Evolutionary conservation across 2,329 filamentous ascomycete species (phyloP).

Genomic region (Hypoxylon sp.): DNA sequence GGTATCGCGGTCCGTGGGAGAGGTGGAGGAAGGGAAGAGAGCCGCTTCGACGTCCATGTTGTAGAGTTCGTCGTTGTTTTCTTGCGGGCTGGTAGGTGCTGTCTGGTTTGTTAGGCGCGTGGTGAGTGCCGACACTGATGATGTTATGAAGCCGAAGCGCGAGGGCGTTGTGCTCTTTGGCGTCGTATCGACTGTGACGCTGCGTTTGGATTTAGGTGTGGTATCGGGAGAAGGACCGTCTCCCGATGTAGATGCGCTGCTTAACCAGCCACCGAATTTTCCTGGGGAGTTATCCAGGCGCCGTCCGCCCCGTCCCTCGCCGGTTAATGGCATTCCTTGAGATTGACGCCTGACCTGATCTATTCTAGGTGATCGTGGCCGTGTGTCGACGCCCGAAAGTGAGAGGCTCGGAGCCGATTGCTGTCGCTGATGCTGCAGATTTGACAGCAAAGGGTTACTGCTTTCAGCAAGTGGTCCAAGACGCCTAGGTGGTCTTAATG

Average conservation of each 20-base stretch:
- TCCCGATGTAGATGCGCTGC: constrained; percentile 48
- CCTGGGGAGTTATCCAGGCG: constrained; percentile 49
- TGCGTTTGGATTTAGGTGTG: constrained; percentile 52
- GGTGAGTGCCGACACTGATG: constrained; percentile 61
- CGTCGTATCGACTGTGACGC: constrained; percentile 49
- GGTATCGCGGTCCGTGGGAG: constrained; percentile 60
- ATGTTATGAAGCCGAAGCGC: constrained; percentile 62
- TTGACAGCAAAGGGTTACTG: constrained; percentile 28
- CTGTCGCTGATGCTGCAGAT: constrained; percentile 49
- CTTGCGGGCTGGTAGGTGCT: constrained; percentile 45
- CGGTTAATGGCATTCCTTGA: constrained; percentile 59
- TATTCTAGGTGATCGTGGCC: constrained; percentile 36
- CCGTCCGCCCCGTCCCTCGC: constrained; percentile 55
- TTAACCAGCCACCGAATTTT: constrained; percentile 53
- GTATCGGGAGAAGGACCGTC: constrained; percentile 50
- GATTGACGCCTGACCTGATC: constrained; percentile 41
- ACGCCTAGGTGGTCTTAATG: constrained; percentile 35
- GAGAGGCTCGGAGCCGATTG: constrained; percentile 46
- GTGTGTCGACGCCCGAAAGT: constrained; percentile 31
- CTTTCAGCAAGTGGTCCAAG: constrained; percentile 21
- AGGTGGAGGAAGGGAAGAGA: constrained; percentile 62
- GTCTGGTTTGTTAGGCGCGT: constrained; percentile 53
- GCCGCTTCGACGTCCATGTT: constrained; percentile 67
- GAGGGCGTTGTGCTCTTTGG: constrained; percentile 55
- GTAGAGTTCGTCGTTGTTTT: constrained; percentile 65